These are phyloP conservation scores for Fusarium continuum DNA, from an alignment of 2,329 filamentous ascomycete genomes.

Conservation along the genomic window DNA sequence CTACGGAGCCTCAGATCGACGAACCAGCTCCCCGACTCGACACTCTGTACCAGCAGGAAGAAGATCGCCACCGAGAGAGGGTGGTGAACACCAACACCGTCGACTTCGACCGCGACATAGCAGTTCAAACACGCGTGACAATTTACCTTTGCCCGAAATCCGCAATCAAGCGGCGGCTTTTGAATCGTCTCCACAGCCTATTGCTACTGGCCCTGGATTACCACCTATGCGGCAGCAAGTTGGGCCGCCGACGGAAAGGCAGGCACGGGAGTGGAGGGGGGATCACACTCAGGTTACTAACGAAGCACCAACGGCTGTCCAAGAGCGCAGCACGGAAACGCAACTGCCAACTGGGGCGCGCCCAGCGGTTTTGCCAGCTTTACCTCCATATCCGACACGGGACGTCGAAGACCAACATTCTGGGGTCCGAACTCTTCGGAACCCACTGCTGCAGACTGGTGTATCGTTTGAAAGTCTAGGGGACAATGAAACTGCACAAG, in stretches of 20 bases:
- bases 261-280: constrained; percentile 6
- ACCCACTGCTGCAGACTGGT: constrained; percentile 13
- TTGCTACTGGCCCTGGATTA: background rate
- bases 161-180: background rate
- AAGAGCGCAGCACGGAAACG: background rate
- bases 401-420: constrained; percentile 2
- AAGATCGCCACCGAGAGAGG: constrained; percentile 45
- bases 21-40: constrained; percentile 22
- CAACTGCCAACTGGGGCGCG: constrained; percentile 5
- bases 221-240: constrained; percentile 14
- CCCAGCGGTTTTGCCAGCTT: constrained; percentile 24
- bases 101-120: constrained; percentile 44
- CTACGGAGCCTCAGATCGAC: constrained; percentile 23
- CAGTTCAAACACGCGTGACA: constrained; percentile 15
- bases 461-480: constrained; percentile 2
- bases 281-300: background rate
- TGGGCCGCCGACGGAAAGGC: constrained; percentile 7
- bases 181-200: constrained; percentile 1
- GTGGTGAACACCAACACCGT: constrained; percentile 42
- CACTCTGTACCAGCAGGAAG: constrained; percentile 30
- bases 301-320: background rate
- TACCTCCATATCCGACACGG: constrained; percentile 20
- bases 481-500: constrained; percentile 11
- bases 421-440: constrained; percentile 12
- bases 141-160: background rate